Base-by-base conservation (phyloP, 352 stramenopile genomes). In the Thraustotheca clavata region DNA sequence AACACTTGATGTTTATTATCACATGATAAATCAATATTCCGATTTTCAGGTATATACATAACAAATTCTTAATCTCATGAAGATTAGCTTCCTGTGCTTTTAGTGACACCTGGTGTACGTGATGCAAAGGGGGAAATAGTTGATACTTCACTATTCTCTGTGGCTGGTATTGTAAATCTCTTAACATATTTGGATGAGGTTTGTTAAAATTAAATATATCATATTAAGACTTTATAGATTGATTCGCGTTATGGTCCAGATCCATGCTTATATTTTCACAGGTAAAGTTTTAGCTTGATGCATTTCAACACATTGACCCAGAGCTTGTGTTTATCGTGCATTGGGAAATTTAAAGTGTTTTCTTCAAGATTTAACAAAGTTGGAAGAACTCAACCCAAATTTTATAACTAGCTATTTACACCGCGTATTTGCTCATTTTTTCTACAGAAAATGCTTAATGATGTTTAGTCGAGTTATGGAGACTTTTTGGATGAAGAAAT, bases 401-500 rank as follows among this genome's bases (percentile, higher is more conserved):
- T 87, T 85, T n/a, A 32, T 87, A 7, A 62, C 47, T 5, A 40
- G 52, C 16, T 87, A 87, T 52, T 38, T 75, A 3, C 54, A 69
- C 40, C 55, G 59, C 7, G 57, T 65, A 34, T 22, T 24, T 24
- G 7, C 12, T 18, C 5, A 47, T 14, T 47, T 43, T 22, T 4
- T 43, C 29, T 7, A 43, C 20, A 12, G 4, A 9, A 26, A 47
- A 8, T 1, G 6, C 3, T 18, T 35, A 22, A 22, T 55, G 18
- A 16, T 16, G 34, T n/a, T 29, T 33, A 65, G 57, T 74, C 80
- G 1, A 70, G 40, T 27, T 67, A 72, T 4, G 74, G 76, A 0
- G 78, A 87, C 40, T 86, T 84, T 59, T 52, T 87, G 3, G 76
- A 87, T 29, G 32, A 79, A 14, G 75, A 87, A 27, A 86, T 75